Conservation (phyloP, 495 filamentous ascomycete genomes). For the Collariella sp. region DNA sequence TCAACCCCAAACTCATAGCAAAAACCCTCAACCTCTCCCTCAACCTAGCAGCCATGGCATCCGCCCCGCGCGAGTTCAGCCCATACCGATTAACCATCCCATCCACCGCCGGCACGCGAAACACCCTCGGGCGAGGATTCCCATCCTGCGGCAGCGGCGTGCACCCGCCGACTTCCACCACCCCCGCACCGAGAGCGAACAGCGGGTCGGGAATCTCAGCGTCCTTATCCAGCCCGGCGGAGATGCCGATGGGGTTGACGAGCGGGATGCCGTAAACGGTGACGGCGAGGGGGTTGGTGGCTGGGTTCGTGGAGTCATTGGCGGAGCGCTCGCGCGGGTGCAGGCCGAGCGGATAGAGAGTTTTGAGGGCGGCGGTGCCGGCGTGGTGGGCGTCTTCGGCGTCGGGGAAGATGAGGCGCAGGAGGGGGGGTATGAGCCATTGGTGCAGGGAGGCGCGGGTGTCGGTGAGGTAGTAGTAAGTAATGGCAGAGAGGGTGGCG, state of each 20-base stretch:
- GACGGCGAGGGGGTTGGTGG: constrained; percentile 28
- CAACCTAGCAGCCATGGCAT: constrained; percentile 70
- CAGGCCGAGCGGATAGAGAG: constrained; percentile 54
- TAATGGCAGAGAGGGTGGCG: constrained; percentile 23
- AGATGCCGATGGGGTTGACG: constrained; percentile 80
- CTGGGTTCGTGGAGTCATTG: constrained; percentile 9
- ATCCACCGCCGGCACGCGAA: constrained; percentile 69
- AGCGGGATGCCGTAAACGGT: constrained; percentile 72
- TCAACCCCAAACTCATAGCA: constrained; percentile 59
- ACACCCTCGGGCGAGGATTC: constrained; percentile 81
- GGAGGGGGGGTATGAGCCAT: constrained; percentile 65
- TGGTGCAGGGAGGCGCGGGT: constrained; percentile 79
- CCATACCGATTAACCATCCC: constrained; percentile 94
- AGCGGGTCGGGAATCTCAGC: constrained; percentile 77
- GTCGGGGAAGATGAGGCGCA: constrained; percentile 66
- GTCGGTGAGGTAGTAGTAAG: constrained; percentile 79
- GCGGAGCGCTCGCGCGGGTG: constrained; percentile 64
- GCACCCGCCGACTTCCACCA: constrained; percentile 87
- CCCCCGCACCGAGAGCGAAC: constrained; percentile 67
- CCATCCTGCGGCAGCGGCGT: constrained; percentile 79
- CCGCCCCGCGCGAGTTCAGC: constrained; percentile 82
- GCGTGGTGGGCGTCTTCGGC: constrained; percentile 86
- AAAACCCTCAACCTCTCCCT: constrained; percentile 69
- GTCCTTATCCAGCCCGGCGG: constrained; percentile 89
- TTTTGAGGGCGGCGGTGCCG: constrained; percentile 60